Conservation (phyloP, 768 basidiomycete species). For the Cystobasidium ongulense region DNA sequence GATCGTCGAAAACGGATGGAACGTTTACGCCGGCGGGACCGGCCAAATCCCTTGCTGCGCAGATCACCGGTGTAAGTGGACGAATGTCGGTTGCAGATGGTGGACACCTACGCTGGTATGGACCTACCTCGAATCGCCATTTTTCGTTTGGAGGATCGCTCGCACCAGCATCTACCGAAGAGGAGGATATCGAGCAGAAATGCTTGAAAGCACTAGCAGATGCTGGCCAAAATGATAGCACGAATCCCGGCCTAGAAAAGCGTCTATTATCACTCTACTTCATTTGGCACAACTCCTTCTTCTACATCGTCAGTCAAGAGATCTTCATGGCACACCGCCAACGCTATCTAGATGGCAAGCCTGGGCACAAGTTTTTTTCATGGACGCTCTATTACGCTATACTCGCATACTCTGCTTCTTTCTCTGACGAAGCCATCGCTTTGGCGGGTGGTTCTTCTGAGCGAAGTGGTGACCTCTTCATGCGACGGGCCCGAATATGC, state of each 20-base stretch:
- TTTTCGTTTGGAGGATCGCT: neutral
- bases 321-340: neutral
- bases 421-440: neutral
- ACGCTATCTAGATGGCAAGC: neutral
- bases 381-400: conserved; percentile 22
- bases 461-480: neutral
- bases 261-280: conserved; percentile 14
- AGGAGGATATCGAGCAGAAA: neutral
- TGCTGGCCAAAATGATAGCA: neutral
- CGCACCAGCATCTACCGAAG: neutral
- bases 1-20: conserved; percentile 1
- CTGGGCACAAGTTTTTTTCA: neutral
- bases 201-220: neutral
- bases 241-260: neutral
- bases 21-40: conserved; percentile 9
- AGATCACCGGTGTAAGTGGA: conserved; percentile 6
- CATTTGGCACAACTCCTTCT: conserved; percentile 24
- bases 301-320: conserved; percentile 16
- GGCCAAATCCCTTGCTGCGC: neutral
- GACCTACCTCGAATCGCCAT: conserved; percentile 7
- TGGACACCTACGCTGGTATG: conserved; percentile 11
- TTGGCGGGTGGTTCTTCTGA: neutral
- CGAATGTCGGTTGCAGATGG: conserved; percentile 1
- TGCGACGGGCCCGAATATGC: conserved; percentile 4
- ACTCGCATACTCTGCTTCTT: conserved; percentile 3